phyloP scores from a whole-genome alignment of 768 basidiomycete genomes.

The Russula lepida region DNA sequence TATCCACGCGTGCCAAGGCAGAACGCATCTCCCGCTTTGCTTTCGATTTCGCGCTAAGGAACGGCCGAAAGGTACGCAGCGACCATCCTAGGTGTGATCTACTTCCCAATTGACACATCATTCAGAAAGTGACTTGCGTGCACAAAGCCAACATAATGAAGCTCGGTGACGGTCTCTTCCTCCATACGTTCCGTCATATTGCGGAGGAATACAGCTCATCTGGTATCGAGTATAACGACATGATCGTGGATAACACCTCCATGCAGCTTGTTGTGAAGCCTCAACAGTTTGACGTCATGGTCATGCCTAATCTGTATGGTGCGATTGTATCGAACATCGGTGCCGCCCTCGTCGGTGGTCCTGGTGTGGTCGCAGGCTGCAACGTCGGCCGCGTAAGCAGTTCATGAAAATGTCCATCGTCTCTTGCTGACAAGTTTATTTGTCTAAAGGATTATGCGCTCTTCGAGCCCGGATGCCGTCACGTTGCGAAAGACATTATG shows the following conservation, averaged over 20 bases:
- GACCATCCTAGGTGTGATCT: conserved; percentile 13
- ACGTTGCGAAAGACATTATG: conserved; percentile 93
- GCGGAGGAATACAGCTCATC: conserved; percentile 93
- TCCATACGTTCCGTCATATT: conserved; percentile 93
- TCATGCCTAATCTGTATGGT: conserved; percentile 96
- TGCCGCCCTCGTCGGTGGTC: conserved; percentile 96
- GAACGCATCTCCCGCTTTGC: conserved; percentile 97
- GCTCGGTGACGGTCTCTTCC: conserved; percentile 96
- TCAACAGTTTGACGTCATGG: conserved; percentile 98
- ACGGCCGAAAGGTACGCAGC: conserved; percentile 81
- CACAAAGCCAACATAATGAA: conserved; percentile 99
- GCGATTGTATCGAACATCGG: conserved; percentile 98
- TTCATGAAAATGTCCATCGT: not conserved
- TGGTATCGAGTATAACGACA: conserved; percentile 90
- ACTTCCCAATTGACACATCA: not conserved
- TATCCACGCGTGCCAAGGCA: conserved; percentile 89
- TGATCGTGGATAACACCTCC: conserved; percentile 99
- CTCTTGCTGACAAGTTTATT: not conserved
- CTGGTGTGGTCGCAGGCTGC: conserved; percentile 95
- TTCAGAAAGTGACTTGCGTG: conserved; percentile 96
- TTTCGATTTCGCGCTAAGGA: conserved; percentile 98
- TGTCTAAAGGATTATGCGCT: conserved; percentile 78
- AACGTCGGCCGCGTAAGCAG: conserved; percentile 82
- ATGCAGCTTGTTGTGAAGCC: conserved; percentile 99
- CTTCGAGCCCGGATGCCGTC: conserved; percentile 97